phyloP scores from a whole-genome alignment of 2,329 filamentous ascomycete genomes.

The Mycosphaerella sp. region DNA sequence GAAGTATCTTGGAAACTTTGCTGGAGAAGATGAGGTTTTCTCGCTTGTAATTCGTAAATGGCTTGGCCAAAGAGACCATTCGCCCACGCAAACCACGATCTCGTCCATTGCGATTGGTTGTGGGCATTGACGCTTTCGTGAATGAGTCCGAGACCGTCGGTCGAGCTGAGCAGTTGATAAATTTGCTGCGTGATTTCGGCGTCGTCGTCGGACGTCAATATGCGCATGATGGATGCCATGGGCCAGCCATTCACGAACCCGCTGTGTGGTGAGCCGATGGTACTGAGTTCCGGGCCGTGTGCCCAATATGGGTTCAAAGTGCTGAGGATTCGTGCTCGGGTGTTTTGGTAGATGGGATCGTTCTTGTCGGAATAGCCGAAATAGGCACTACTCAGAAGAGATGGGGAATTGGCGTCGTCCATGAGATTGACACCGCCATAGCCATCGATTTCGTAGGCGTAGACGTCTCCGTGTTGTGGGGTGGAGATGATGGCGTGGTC shows the following conservation, averaged over 20 bases:
- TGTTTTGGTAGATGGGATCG: constrained; percentile 39
- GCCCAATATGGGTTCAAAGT: constrained; percentile 43
- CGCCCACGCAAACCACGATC: constrained; percentile 59
- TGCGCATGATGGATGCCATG: constrained; percentile 44
- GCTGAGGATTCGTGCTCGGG: constrained; percentile 38
- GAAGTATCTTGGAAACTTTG: constrained; percentile 5
- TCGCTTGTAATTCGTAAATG: neutral
- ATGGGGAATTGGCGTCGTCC: constrained; percentile 65
- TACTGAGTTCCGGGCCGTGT: constrained; percentile 41
- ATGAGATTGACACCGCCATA: constrained; percentile 49
- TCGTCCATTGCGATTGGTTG: constrained; percentile 39
- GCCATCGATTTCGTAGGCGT: constrained; percentile 43
- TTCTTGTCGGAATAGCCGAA: constrained; percentile 14
- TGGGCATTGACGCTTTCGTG: constrained; percentile 45
- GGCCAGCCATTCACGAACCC: constrained; percentile 35
- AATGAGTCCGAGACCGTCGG: constrained; percentile 42
- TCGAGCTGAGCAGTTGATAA: constrained; percentile 39
- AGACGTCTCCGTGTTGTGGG: constrained; percentile 34
- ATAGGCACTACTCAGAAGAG: constrained; percentile 41
- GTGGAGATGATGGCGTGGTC: constrained; percentile 36
- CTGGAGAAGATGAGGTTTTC: neutral
- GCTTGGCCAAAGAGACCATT: constrained; percentile 9
- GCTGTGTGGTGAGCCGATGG: constrained; percentile 42
- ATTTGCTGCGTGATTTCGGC: constrained; percentile 39
- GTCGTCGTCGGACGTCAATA: constrained; percentile 42